Percentiles rank a stretch among this genome's conserved stretches.
These are phyloP conservation scores for Cucurbita ficifolia DNA, from an alignment of 306 rosid species.

Conservation along the genomic window DNA sequence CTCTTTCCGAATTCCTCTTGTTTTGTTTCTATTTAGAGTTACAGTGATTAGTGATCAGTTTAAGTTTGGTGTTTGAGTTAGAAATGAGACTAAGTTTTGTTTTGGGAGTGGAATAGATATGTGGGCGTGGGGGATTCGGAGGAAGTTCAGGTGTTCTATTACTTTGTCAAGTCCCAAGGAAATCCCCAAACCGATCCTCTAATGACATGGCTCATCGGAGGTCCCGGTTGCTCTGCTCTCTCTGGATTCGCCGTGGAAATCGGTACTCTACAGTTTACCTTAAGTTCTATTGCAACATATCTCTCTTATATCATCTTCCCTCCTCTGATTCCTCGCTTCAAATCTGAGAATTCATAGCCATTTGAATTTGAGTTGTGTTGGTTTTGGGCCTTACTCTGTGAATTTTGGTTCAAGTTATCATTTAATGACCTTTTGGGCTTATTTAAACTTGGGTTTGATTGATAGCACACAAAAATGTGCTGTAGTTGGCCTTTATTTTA, in stretches of 20 bases:
- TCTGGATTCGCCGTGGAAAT: slow-evolving; percentile 38
- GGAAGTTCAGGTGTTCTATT: slow-evolving; percentile 41
- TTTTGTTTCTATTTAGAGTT: background rate
- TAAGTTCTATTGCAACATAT: too few relatives aligned
- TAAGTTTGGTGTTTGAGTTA: too few relatives aligned
- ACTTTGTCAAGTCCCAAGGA: slow-evolving; percentile 43
- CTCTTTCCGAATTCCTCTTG: background rate
- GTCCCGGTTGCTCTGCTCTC: slow-evolving; percentile 50
- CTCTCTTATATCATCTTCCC: too few relatives aligned
- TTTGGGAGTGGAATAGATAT: slow-evolving; percentile 20
- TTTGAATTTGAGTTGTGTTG: too few relatives aligned
- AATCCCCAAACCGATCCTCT: slow-evolving; percentile 51
- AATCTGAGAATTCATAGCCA: too few relatives aligned
- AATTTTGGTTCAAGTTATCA: too few relatives aligned
- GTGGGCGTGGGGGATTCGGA: slow-evolving; percentile 57
- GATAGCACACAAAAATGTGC: too few relatives aligned
- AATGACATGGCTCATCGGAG: slow-evolving; percentile 61
- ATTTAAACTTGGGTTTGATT: too few relatives aligned
- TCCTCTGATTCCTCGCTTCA: too few relatives aligned
- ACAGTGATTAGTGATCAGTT: background rate
- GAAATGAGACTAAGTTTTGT: background rate
- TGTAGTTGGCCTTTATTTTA: too few relatives aligned
- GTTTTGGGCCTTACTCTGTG: too few relatives aligned
- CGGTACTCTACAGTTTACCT: slow-evolving; percentile 9
- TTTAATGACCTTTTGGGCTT: too few relatives aligned